A percentile compares a stretch with the other conserved stretches of the same genome.
Conservation (phyloP, 2,329 filamentous ascomycete species). For the Paraconiothyrium brasiliense region DNA sequence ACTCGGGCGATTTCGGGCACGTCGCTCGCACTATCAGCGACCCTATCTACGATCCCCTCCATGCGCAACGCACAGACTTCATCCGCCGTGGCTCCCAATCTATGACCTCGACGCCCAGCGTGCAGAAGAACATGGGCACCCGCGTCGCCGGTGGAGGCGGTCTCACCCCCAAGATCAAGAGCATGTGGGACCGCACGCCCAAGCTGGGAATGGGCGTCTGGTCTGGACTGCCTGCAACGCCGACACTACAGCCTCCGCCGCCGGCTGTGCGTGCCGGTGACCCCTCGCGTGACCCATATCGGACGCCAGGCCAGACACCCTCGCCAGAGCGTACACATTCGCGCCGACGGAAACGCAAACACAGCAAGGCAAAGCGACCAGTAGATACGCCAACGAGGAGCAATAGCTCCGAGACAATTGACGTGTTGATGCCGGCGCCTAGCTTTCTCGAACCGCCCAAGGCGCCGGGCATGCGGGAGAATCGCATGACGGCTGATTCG, state of each 20-base stretch:
- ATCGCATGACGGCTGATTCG: slow-evolving; percentile 42
- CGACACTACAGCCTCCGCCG: slow-evolving; percentile 24
- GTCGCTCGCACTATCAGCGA: slow-evolving; percentile 50
- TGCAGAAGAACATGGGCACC: slow-evolving; percentile 33
- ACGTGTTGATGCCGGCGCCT: slow-evolving; percentile 53
- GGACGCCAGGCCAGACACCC: slow-evolving; percentile 40
- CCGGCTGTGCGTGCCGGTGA: slow-evolving; percentile 39
- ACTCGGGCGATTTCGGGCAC: slow-evolving; percentile 50
- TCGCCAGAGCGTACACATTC: slow-evolving; percentile 31
- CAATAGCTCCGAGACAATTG: slow-evolving; percentile 55
- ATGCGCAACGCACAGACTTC: slow-evolving; percentile 49
- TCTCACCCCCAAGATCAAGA: slow-evolving; percentile 45
- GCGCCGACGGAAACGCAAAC: slow-evolving; percentile 18
- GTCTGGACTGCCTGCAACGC: slow-evolving; percentile 29
- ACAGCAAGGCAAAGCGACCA: slow-evolving; percentile 22
- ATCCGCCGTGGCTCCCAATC: slow-evolving; percentile 44
- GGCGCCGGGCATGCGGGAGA: slow-evolving; percentile 42
- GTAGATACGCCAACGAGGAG: slow-evolving; percentile 28
- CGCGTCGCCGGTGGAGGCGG: slow-evolving; percentile 23
- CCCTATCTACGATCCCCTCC: slow-evolving; percentile 50
- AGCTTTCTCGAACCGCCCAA: slow-evolving; percentile 45
- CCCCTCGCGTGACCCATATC: slow-evolving; percentile 38
- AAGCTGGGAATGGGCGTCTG: slow-evolving; percentile 42
- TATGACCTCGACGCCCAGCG: slow-evolving; percentile 34
- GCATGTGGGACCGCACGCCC: slow-evolving; percentile 47